Base-by-base conservation (phyloP, 2,329 filamentous ascomycete species). In the Sphaerostilbella broomeana region DNA sequence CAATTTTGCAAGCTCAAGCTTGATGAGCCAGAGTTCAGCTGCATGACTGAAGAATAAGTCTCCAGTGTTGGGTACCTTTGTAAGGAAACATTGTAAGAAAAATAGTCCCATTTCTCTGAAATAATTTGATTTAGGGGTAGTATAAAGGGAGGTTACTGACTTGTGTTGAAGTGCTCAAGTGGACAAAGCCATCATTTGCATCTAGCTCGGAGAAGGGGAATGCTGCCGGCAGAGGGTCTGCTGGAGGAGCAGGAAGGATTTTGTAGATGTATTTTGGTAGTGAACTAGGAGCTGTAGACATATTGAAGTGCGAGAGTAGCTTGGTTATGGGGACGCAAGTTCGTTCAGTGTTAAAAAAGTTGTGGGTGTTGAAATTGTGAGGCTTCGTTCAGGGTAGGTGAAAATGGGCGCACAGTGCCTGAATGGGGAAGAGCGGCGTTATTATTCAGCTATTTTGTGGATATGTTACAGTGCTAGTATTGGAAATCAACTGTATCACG, bases 181-280 rank as follows among this genome's bases (percentile, higher is more conserved):
- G 77, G 21, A 81, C 63, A 57, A 77, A 81, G 34, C 76, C 76
- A 52, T 81, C 77, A 24, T 72, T 67, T 47, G 60, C 57, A 56
- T 81, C 77, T 30, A 80, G 69, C 22, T 73, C 69, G 10, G 77
- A 81, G 44, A 75, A 64, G 11, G 77, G 75, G 38, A 75, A 73
- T 42, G 64, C 59, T 2, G 61, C 54, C 3, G 77, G 77, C 24
- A 80, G 62, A 2, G 74, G 72, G 16, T 65, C 59, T 6, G 69
- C 68, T 20, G 77, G 75, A 17, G 69, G 64, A 16, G 58, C 48
- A 19, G 74, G 69, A 25, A 77, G 58, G 52, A 81, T 81, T 51
- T 81, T 81, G 67, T 80, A 81, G 47, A 81, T 60, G 46, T 64
- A 73, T 51, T 50, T 42, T 4, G 46, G 35, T 56, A 68, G 43